A percentile compares a stretch with the other conserved stretches of the same genome.
Evolutionary conservation across 306 rosid genomes (phyloP).

Genomic region (Medicago truncatula): DNA sequence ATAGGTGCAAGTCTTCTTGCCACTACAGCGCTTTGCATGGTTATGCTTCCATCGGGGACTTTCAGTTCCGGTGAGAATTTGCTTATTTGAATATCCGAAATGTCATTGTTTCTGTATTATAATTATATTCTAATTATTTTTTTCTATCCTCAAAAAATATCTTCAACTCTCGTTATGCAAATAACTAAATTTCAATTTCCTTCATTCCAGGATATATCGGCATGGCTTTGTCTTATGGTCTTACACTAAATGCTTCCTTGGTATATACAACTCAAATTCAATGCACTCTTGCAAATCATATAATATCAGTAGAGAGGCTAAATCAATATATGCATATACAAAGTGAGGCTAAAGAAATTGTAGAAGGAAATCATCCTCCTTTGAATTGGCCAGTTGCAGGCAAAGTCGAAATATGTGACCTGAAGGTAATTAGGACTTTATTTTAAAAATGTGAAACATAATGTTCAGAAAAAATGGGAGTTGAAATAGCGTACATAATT

Average conservation of each 20-base stretch:
- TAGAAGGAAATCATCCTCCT: background rate
- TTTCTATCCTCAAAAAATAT: background rate
- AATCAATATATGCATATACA: constrained; percentile 64
- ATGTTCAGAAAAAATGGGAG: background rate
- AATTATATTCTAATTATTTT: too few species aligned
- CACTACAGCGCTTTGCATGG: constrained; percentile 45
- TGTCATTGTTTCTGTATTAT: too few species aligned
- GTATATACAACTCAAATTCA: constrained; percentile 68
- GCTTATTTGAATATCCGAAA: background rate
- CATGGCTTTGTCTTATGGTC: constrained; percentile 87
- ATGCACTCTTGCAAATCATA: constrained; percentile 66
- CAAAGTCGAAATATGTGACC: constrained; percentile 31
- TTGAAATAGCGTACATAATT: background rate
- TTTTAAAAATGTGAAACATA: background rate
- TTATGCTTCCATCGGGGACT: constrained; percentile 71
- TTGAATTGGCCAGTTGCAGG: background rate
- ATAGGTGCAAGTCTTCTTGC: constrained; percentile 57
- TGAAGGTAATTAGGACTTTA: constrained; percentile 53
- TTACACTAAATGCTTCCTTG: constrained; percentile 59
- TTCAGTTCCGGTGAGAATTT: constrained; percentile 59
- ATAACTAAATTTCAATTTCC: background rate
- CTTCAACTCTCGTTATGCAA: constrained; percentile 13
- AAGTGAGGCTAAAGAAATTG: background rate
- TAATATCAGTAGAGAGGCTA: constrained; percentile 80
- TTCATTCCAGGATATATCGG: constrained; percentile 66